Base-by-base conservation (phyloP, 179 eudicot genomes). In the Silene noctiflora region DNA sequence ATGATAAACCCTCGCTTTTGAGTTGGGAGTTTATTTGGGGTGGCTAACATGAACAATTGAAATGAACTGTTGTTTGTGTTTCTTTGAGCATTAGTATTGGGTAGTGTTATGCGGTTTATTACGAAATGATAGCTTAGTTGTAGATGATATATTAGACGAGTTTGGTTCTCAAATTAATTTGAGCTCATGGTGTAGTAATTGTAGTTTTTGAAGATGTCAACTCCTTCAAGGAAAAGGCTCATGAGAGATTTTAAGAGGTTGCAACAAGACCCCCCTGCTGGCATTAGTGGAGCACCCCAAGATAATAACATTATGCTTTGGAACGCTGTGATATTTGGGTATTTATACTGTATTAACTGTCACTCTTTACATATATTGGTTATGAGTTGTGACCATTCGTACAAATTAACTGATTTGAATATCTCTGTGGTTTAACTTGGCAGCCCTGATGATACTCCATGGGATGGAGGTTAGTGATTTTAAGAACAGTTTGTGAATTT, bases 311-410 rank as follows among this genome's bases (percentile, higher is more conserved):
- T 91, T 0, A 90, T 91, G 94, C 87, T 90, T 22, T 91, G 97
- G 94, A 90, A 91, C 80, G 94, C 92, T 79, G 92, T 91, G 51
- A 91, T 91, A 78, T 91, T 91, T 85, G 97, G 97, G 97, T 90
- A 83, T 44, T 70, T 61, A 2, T 27, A 8, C 65, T 22, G 20
- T 19, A 17, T 56, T 3, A 14, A 42, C 5, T 55, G 21, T 56
- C 24, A 66, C 60, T 72, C 58, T n/a, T 61, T 22, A 19, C 25
- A 29, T 46, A 2, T 55, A 33, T 3, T 56, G 76, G 58, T 64
- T 42, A 27, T 16, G 0, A 67, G 44, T 42, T 56, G 27, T 29
- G 6, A 48, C 55, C 22, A 42, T 22, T 8, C 24, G 14, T 64
- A 35, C 24, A 25, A 31, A 35, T 78, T 7, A 76, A 31, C 56